A percentile compares a stretch with the other conserved stretches of the same genome.
phyloP scores from a whole-genome alignment of 345 rosid species.

The Eucalyptus viminalis region DNA sequence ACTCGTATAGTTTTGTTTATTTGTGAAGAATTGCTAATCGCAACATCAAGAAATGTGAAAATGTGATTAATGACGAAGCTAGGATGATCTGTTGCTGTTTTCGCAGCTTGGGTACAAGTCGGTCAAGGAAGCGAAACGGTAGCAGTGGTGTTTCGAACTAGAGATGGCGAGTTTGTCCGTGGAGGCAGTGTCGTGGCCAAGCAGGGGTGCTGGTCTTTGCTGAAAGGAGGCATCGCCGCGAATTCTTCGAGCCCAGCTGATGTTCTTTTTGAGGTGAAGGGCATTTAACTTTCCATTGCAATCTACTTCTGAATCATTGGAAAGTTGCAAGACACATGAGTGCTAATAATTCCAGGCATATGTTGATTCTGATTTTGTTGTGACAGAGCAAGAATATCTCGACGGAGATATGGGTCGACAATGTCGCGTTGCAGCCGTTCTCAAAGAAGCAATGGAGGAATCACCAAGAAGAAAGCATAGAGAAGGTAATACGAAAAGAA shows the following conservation, averaged over 20 bases:
- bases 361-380: not conserved
- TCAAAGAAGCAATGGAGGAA: slow-evolving; percentile 58
- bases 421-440: slow-evolving; percentile 44
- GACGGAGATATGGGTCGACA: slow-evolving; percentile 41
- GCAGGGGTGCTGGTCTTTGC: slow-evolving; percentile 67
- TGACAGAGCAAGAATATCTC: slow-evolving; percentile 28
- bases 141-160: slow-evolving; percentile 19
- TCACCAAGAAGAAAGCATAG: slow-evolving; percentile 41
- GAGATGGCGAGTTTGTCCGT: slow-evolving; percentile 14
- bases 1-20: not conserved
- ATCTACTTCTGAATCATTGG: not conserved
- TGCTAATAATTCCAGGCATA: not conserved
- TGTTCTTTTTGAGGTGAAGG: slow-evolving; percentile 41
- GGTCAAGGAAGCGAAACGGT: slow-evolving; percentile 27
- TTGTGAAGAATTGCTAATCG: not conserved
- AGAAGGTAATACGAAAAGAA: slow-evolving; percentile 22
- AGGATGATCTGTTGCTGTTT: not conserved
- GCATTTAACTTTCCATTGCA: not conserved
- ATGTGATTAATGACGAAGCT: not conserved
- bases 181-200: slow-evolving; percentile 37
- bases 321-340: not conserved
- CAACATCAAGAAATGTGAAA: not conserved
- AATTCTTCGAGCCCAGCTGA: slow-evolving; percentile 34
- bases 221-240: slow-evolving; percentile 61
- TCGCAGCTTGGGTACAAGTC: slow-evolving; percentile 56